These are phyloP conservation scores for Lycium barbarum DNA, from an alignment of 257 asterid genomes.

Conservation along the genomic window DNA sequence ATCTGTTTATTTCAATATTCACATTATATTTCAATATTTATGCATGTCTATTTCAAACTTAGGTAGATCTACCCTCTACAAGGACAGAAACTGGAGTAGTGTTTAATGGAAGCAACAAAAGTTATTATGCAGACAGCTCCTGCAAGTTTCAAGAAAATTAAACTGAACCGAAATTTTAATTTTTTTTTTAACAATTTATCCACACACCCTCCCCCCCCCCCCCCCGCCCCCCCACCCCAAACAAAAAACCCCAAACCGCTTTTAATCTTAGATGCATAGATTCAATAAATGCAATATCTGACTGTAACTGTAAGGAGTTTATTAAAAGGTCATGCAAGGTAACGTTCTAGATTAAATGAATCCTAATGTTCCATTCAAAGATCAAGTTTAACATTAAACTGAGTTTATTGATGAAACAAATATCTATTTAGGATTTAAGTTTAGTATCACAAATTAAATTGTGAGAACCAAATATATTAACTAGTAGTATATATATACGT, in stretches of 20 bases:
- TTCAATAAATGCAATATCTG: background rate
- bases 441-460: background rate
- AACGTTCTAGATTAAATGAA: background rate
- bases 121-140: background rate
- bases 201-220: no score
- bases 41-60: no score
- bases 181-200: no score
- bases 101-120: background rate
- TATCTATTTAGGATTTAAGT: background rate
- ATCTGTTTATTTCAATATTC: no score
- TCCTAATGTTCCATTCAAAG: background rate
- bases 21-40: no score
- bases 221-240: no score
- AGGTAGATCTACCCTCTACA: no score
- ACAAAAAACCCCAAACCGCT: no score
- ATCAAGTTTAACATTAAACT: background rate
- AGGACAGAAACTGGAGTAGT: background rate
- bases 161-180: no score
- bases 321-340: background rate
- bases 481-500: background rate
- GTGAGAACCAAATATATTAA: background rate
- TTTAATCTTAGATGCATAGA: background rate
- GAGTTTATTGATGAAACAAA: background rate
- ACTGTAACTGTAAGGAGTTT: background rate
- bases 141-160: background rate